These are phyloP conservation scores for Debaryomyces hansenii DNA, from an alignment of 805 yeast genomes.

Conservation along the genomic window DNA sequence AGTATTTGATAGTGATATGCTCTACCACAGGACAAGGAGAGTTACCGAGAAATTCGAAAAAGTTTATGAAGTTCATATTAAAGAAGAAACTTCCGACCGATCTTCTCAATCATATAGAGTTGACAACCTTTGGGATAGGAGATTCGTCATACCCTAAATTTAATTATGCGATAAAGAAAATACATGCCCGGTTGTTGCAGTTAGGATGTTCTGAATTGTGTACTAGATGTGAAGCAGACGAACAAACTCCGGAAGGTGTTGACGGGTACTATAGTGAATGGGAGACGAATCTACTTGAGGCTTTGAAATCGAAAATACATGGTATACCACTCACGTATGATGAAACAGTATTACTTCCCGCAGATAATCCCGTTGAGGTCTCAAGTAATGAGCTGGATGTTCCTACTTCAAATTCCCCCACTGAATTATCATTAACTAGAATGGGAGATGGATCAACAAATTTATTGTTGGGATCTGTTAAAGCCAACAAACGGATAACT, in stretches of 20 bases:
- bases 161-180: conserved; percentile 82
- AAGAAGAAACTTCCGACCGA: conserved; percentile 60
- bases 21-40: conserved; percentile 97
- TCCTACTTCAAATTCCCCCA: background rate
- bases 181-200: conserved; percentile 76
- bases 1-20: conserved; percentile 57
- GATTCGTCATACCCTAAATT: conserved; percentile 89
- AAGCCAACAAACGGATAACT: conserved; percentile 62
- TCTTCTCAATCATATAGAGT: conserved; percentile 57
- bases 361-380: conserved; percentile 19
- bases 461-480: conserved; percentile 45
- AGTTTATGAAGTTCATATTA: conserved; percentile 74
- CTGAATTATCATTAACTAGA: conserved; percentile 9
- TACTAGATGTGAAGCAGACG: conserved; percentile 86
- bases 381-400: conserved; percentile 3
- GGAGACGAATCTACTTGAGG: conserved; percentile 50
- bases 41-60: conserved; percentile 72
- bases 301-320: conserved; percentile 23
- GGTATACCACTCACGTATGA: conserved; percentile 17
- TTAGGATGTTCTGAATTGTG: conserved; percentile 77
- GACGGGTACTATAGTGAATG: conserved; percentile 80
- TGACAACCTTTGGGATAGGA: conserved; percentile 87
- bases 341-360: conserved; percentile 25
- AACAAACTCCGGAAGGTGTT: conserved; percentile 72
- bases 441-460: background rate